These are phyloP conservation scores for Penicillium roqueforti DNA, from an alignment of 495 filamentous ascomycete species.

Conservation along the genomic window DNA sequence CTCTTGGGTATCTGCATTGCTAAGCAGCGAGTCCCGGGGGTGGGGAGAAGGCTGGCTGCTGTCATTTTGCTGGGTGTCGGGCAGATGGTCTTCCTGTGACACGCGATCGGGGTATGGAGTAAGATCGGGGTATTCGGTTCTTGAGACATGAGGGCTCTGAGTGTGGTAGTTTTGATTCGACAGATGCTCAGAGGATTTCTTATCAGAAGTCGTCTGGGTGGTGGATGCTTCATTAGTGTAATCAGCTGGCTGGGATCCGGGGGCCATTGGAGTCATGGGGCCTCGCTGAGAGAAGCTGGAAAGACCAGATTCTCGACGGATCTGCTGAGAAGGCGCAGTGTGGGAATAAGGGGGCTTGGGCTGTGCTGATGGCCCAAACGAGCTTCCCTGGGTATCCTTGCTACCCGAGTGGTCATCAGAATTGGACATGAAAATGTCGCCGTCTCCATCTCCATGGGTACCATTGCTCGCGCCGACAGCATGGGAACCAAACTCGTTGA, in stretches of 20 bases:
- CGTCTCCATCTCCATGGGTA: constrained; percentile 59
- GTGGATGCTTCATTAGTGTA: constrained; percentile 84
- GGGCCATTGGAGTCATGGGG: constrained; percentile 67
- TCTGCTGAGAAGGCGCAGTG: constrained; percentile 50
- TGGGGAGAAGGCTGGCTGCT: constrained; percentile 40
- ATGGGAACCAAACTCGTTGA: constrained; percentile 39
- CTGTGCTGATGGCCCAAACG: constrained; percentile 52
- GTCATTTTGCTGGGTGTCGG: constrained; percentile 42
- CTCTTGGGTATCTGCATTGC: constrained; percentile 26
- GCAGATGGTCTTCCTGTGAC: constrained; percentile 44
- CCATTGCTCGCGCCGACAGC: constrained; percentile 59
- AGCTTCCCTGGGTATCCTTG: constrained; percentile 44
- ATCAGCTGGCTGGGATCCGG: constrained; percentile 69
- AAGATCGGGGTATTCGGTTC: constrained; percentile 33
- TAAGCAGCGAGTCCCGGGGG: constrained; percentile 17
- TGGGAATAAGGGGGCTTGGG: constrained; percentile 46
- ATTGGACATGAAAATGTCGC: constrained; percentile 49
- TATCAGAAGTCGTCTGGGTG: constrained; percentile 69
- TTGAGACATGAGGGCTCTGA: constrained; percentile 44
- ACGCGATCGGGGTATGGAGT: constrained; percentile 22
- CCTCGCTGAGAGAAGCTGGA: constrained; percentile 63
- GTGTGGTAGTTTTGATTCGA: constrained; percentile 52
- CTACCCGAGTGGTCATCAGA: constrained; percentile 41
- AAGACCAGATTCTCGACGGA: constrained; percentile 46
- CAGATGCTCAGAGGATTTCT: constrained; percentile 57